phyloP scores from a whole-genome alignment of 768 basidiomycete genomes.

The Clitopilus passeckerianus region DNA sequence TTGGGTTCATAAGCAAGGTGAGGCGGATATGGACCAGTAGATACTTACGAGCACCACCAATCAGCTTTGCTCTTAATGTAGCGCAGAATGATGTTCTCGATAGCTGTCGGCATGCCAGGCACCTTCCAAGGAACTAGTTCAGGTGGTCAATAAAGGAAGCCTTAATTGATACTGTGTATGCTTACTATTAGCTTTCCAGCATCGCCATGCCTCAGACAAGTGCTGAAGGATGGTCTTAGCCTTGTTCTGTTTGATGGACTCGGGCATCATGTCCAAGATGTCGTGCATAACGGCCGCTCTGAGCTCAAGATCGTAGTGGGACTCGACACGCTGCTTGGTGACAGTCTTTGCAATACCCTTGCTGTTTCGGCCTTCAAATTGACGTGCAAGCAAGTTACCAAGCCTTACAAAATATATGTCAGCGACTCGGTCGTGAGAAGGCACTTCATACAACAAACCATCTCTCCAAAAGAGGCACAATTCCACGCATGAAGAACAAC shows the following conservation, averaged over 20 bases:
- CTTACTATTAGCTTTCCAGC: slow-evolving; percentile 90
- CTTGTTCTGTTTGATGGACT: slow-evolving; percentile 98
- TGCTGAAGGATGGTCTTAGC: slow-evolving; percentile 99
- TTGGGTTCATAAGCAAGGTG: not conserved
- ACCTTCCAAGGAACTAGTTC: slow-evolving; percentile 93
- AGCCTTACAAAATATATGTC: slow-evolving; percentile 40
- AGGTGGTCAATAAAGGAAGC: not conserved
- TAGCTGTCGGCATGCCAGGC: slow-evolving; percentile 98
- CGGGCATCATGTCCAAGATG: slow-evolving; percentile 99
- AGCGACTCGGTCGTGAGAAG: not conserved
- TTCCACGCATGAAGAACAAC: slow-evolving; percentile 99
- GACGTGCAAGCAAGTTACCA: slow-evolving; percentile 94
- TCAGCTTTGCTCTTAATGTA: slow-evolving; percentile 99
- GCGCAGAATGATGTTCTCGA: slow-evolving; percentile 97
- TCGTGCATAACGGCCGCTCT: slow-evolving; percentile 99
- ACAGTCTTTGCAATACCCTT: slow-evolving; percentile 97
- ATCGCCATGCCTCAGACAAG: slow-evolving; percentile 97
- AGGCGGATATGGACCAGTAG: not conserved
- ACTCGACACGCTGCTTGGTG: slow-evolving; percentile 98
- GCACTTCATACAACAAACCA: slow-evolving; percentile 48
- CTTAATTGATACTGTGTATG: not conserved
- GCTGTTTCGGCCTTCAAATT: slow-evolving; percentile 97
- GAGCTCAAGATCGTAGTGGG: slow-evolving; percentile 95
- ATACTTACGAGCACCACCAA: slow-evolving; percentile 90
- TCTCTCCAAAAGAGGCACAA: slow-evolving; percentile 93